Conservation (phyloP, 352 stramenopile species). For the Phytophthora crassamura region DNA sequence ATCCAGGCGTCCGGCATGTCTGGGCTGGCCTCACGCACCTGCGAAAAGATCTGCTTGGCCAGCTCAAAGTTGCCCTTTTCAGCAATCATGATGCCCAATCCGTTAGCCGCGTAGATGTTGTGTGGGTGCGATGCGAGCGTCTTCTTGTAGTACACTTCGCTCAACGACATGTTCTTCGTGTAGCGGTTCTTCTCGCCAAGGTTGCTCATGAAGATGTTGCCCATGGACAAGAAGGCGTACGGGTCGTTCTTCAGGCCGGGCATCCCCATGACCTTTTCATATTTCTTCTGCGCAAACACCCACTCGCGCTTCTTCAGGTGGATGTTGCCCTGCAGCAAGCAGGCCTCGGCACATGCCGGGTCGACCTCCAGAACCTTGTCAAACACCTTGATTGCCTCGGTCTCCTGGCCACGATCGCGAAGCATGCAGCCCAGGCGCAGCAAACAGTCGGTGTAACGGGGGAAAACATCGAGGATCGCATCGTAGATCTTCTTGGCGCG, state of each 20-base stretch:
- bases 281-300: constrained; percentile 94
- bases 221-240: constrained; percentile 97
- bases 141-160: constrained; percentile 96
- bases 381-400: constrained; percentile 90
- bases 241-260: constrained; percentile 96
- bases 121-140: constrained; percentile 92
- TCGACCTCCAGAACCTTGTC: constrained; percentile 94
- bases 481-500: constrained; percentile 94
- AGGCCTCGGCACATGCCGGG: constrained; percentile 92
- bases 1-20: constrained; percentile 97
- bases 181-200: constrained; percentile 95
- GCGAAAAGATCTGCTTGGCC: constrained; percentile 96
- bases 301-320: constrained; percentile 95
- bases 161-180: constrained; percentile 96
- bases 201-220: constrained; percentile 99
- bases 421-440: constrained; percentile 94
- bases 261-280: constrained; percentile 94
- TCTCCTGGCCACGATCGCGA: constrained; percentile 93
- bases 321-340: constrained; percentile 96
- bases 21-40: constrained; percentile 95
- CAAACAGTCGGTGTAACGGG: constrained; percentile 95
- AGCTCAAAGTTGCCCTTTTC: constrained; percentile 98
- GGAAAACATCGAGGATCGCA: constrained; percentile 93
- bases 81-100: constrained; percentile 97
- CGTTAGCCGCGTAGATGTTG: constrained; percentile 97